Evolutionary conservation across 805 yeast species (phyloP).

Genomic region (Clavispora fructus): DNA sequence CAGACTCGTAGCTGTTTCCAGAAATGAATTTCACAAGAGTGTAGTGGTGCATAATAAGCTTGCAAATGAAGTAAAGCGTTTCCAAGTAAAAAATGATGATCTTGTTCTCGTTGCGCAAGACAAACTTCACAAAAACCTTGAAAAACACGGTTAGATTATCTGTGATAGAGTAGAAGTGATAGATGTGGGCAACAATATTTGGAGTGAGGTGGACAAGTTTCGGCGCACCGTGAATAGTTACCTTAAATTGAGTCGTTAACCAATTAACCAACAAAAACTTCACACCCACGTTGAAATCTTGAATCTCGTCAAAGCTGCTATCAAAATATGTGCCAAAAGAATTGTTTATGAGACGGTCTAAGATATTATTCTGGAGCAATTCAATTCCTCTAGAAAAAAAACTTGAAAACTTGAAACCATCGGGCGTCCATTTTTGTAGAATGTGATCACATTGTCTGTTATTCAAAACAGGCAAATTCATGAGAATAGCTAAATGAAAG

Average conservation of each 20-base stretch:
- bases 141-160: constrained; percentile 38
- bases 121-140: constrained; percentile 27
- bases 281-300: constrained; percentile 34
- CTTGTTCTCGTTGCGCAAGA: constrained; percentile 36
- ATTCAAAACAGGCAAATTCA: constrained; percentile 52
- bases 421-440: constrained; percentile 42
- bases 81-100: constrained; percentile 40
- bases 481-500: constrained; percentile 52
- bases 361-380: constrained; percentile 25
- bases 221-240: constrained; percentile 27
- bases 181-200: constrained; percentile 24
- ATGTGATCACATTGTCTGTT: constrained; percentile 54
- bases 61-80: constrained; percentile 30
- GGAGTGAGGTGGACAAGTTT: constrained; percentile 33
- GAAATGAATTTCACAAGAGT: constrained; percentile 29
- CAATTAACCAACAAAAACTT: constrained; percentile 44
- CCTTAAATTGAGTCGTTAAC: constrained; percentile 41
- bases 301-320: constrained; percentile 9
- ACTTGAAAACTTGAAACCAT: constrained; percentile 23
- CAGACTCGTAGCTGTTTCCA: constrained; percentile 20
- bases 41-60: constrained; percentile 17
- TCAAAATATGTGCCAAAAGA: constrained; percentile 12
- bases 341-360: constrained; percentile 25
- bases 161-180: constrained; percentile 31
- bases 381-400: constrained; percentile 37